phyloP scores from a whole-genome alignment of 2,329 filamentous ascomycete species.

The Alternaria brassicicola region DNA sequence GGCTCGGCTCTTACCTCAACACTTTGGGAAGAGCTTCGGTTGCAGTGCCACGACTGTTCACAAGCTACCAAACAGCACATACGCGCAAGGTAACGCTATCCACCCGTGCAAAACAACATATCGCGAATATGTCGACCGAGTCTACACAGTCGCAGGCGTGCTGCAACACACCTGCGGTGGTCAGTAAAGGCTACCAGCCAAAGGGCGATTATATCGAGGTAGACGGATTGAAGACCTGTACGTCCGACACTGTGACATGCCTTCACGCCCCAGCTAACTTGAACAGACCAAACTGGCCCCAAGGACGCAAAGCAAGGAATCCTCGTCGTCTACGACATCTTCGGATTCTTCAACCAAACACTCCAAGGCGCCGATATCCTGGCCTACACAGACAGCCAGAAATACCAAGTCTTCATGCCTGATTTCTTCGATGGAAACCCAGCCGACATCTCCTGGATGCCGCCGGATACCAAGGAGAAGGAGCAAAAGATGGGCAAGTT shows the following conservation, averaged over 20 bases:
- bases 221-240: conserved; percentile 67
- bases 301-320: conserved; percentile 63
- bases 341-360: conserved; percentile 68
- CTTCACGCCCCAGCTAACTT: not conserved
- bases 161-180: conserved; percentile 59
- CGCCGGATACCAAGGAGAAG: conserved; percentile 65
- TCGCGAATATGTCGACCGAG: conserved; percentile 42
- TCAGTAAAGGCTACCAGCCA: conserved; percentile 58
- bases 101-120: conserved; percentile 9
- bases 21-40: conserved; percentile 16
- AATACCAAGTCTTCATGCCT: conserved; percentile 88
- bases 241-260: conserved; percentile 15
- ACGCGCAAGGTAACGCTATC: not conserved
- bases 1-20: not conserved
- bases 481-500: conserved; percentile 64
- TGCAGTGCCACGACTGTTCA: conserved; percentile 3
- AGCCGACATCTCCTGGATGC: conserved; percentile 66
- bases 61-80: not conserved
- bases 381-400: conserved; percentile 62
- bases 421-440: conserved; percentile 87
- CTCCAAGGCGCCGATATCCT: conserved; percentile 69
- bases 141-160: conserved; percentile 48
- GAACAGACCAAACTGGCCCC: conserved; percentile 61
- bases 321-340: conserved; percentile 66
- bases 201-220: conserved; percentile 66